Base-by-base conservation (phyloP, 2,329 filamentous ascomycete genomes). In the Colletotrichum chlorophyti region DNA sequence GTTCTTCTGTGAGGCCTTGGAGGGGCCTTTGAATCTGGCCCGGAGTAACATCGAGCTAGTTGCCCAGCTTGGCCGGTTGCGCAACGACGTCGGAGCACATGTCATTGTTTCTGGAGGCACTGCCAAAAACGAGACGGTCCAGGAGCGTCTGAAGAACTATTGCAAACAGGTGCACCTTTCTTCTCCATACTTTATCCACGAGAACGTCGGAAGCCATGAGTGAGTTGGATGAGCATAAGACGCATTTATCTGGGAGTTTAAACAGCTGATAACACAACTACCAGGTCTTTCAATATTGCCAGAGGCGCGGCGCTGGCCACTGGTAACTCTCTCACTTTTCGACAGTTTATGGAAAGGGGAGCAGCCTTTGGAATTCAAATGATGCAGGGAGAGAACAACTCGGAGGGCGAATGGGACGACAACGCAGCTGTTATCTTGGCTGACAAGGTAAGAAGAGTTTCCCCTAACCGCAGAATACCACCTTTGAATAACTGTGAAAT, bases 101-200 rank as follows among this genome's bases (percentile, higher is more conserved):
- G 42, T 48, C 17, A 14, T 54, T 14, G 51, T 54, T 3, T 48
- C 51, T 4, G 51, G 42, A 6, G 51, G 51, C n/a, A 48, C 27
- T 3, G 42, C 23, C 10, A 48, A 42, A 26, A 54, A 54, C 14
- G 15, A n/a, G 5, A 49, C 24, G 6, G 34, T 54, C 4, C 42
- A 26, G 14, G 32, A 6, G 9, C 1, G 26, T 8, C n/a, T 48
- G 34, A n/a, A 24, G 1, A 1, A 9, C 2, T 14, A 24, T 11
- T 49, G 34, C 24, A 3, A 10, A 1, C 6, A 2, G 2, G 19
- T 10, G 5, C 4, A 10, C 2, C n/a, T 53, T 9, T n/a, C n/a
- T 14, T 11, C n/a, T 5, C 43, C 43, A 7, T 4, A 14, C 2
- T 47, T 4, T 11, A 26, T 38, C 7, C 26, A 41, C 6, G 27